Evolutionary conservation across 2,329 filamentous ascomycete species (phyloP).

Genomic region (Beauveria sp.): DNA sequence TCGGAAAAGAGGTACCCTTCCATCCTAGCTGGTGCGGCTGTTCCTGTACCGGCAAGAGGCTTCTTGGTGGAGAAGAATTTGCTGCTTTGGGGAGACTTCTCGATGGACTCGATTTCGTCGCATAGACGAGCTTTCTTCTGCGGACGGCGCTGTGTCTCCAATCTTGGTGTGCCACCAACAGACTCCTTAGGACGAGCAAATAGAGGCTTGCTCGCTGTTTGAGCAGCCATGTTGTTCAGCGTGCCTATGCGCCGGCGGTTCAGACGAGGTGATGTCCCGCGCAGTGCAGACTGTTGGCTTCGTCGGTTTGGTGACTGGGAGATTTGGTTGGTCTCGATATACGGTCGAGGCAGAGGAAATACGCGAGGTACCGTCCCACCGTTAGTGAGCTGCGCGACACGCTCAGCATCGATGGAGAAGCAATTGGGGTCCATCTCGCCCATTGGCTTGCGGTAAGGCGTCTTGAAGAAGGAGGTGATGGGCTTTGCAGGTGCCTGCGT

Average conservation of each 20-base stretch:
- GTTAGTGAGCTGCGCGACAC: slow-evolving; percentile 39
- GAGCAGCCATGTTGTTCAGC: slow-evolving; percentile 34
- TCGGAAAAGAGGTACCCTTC: slow-evolving; percentile 45
- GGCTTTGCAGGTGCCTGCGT: slow-evolving; percentile 34
- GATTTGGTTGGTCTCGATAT: slow-evolving; percentile 33
- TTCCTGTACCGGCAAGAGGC: slow-evolving; percentile 13
- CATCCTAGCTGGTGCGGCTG: slow-evolving; percentile 23
- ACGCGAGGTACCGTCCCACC: slow-evolving; percentile 46
- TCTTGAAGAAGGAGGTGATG: slow-evolving; percentile 48
- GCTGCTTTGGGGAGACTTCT: slow-evolving; percentile 37
- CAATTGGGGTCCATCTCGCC: slow-evolving; percentile 58
- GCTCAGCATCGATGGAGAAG: slow-evolving; percentile 44
- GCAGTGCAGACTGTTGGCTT: slow-evolving; percentile 14
- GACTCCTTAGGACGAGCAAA: slow-evolving; percentile 15
- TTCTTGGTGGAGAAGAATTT: slow-evolving; percentile 42
- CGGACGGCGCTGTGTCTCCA: slow-evolving; percentile 29
- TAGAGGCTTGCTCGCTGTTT: slow-evolving; percentile 17
- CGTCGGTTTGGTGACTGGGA: slow-evolving; percentile 13
- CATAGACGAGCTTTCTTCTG: slow-evolving; percentile 52
- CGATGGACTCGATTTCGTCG: slow-evolving; percentile 30
- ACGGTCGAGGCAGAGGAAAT: slow-evolving; percentile 51
- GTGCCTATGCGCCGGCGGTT: slow-evolving; percentile 47
- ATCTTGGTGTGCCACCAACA: slow-evolving; percentile 13
- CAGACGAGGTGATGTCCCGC: slow-evolving; percentile 30
- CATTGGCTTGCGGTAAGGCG: slow-evolving; percentile 43